phyloP scores from a whole-genome alignment of 352 stramenopile species.

The Phytophthora fragariae region DNA sequence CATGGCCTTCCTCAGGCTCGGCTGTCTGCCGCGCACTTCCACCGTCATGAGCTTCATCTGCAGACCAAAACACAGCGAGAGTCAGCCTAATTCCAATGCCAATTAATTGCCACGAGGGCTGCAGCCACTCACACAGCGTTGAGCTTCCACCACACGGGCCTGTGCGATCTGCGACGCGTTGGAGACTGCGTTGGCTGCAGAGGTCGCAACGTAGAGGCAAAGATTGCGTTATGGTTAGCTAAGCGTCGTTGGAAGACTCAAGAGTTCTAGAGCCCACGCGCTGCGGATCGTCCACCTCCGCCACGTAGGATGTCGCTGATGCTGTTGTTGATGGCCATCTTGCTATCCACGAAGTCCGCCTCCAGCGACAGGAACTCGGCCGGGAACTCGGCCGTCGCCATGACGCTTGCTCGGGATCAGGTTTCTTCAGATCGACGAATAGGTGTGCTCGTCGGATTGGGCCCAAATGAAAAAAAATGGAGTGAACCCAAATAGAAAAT shows the following conservation, averaged over 20 bases:
- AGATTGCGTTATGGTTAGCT: slow-evolving; percentile 14
- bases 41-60: slow-evolving; percentile 87
- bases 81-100: background rate
- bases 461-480: background rate
- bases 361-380: slow-evolving; percentile 73
- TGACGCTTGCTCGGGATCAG: background rate
- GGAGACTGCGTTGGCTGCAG: slow-evolving; percentile 37
- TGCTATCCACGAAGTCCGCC: slow-evolving; percentile 84
- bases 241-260: slow-evolving; percentile 15
- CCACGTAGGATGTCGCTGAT: slow-evolving; percentile 71
- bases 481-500: too few species aligned
- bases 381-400: slow-evolving; percentile 52
- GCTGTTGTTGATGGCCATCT: slow-evolving; percentile 85
- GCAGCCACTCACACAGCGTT: slow-evolving; percentile 62
- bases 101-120: background rate
- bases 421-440: background rate
- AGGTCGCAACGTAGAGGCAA: background rate
- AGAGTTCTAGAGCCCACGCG: background rate
- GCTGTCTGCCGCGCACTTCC: slow-evolving; percentile 70
- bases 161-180: slow-evolving; percentile 65
- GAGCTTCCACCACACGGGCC: slow-evolving; percentile 70
- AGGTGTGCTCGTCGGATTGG: background rate
- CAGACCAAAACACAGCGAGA: slow-evolving; percentile 3
- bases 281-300: slow-evolving; percentile 35
- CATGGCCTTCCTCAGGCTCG: slow-evolving; percentile 73